Percentiles rank a stretch among this genome's conserved stretches.
phyloP scores from a whole-genome alignment of 768 basidiomycete genomes.

The Coprinopsis sp. region DNA sequence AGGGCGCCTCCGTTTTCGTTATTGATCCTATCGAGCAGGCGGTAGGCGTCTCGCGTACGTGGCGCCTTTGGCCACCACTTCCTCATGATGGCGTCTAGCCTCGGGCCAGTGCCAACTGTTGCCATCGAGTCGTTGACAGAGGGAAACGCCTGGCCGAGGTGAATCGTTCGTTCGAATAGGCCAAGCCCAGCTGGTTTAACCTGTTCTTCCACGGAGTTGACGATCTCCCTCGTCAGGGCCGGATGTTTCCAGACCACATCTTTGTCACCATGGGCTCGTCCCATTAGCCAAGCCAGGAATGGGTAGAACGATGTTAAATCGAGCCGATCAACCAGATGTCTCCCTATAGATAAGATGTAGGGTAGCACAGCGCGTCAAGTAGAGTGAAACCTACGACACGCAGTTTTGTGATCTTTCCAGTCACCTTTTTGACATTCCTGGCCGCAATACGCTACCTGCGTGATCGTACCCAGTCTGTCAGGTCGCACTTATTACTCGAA shows the following conservation, averaged over 20 bases:
- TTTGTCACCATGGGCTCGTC: not conserved
- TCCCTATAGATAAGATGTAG: conserved; percentile 1
- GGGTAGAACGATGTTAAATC: not conserved
- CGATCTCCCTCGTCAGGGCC: conserved; percentile 1
- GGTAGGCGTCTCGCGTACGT: not conserved
- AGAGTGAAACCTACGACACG: conserved; percentile 6
- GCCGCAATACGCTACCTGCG: conserved; percentile 30
- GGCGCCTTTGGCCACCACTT: conserved; percentile 4
- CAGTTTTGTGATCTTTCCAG: conserved; percentile 31
- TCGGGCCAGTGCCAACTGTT: not conserved
- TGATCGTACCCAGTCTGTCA: not conserved
- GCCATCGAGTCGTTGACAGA: not conserved
- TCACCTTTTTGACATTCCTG: conserved; percentile 31
- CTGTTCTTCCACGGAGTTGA: not conserved
- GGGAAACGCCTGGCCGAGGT: not conserved
- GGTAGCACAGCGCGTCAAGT: not conserved
- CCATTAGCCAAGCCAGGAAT: not conserved
- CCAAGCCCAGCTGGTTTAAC: not conserved
- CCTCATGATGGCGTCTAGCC: not conserved
- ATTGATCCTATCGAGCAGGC: not conserved
- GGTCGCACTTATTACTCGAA: not conserved
- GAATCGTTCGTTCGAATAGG: not conserved
- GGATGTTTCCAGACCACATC: not conserved
- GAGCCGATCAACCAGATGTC: not conserved
- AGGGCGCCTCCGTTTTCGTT: not conserved